These are phyloP conservation scores for Smittium culicis DNA, from an alignment of 371 early-diverging fungal species.

Conservation along the genomic window DNA sequence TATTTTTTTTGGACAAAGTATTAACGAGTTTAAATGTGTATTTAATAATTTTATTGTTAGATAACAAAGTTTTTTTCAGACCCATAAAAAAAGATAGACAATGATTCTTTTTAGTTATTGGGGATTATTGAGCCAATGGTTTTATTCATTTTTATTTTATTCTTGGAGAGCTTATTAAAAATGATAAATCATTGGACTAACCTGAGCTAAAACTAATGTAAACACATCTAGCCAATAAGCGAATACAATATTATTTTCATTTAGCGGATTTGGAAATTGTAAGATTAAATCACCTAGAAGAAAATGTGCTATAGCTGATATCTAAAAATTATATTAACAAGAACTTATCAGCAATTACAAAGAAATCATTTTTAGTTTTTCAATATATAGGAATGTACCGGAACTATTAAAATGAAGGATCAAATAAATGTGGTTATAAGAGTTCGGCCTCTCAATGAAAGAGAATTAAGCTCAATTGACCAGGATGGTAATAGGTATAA, in stretches of 20 bases:
- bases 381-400: not conserved
- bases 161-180: no score
- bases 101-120: no score
- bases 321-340: not conserved
- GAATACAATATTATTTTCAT: not conserved
- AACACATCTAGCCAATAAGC: not conserved
- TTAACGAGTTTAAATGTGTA: no score
- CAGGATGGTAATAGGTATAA: not conserved
- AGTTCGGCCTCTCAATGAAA: slow-evolving; percentile 30
- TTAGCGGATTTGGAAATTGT: not conserved
- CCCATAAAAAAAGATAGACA: no score
- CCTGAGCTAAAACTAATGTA: no score
- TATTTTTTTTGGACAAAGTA: no score
- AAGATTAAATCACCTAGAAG: not conserved
- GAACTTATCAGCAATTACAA: not conserved
- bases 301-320: not conserved
- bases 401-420: slow-evolving; percentile 23
- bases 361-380: no score
- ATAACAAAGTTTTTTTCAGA: no score
- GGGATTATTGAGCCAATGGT: no score
- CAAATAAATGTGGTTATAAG: slow-evolving; percentile 37
- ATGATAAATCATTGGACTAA: no score
- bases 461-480: slow-evolving; percentile 17
- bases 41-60: no score
- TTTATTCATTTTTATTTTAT: no score